Evolutionary conservation across 2,329 filamentous ascomycete species (phyloP).

Genomic region (Ramularia collo-cygni): DNA sequence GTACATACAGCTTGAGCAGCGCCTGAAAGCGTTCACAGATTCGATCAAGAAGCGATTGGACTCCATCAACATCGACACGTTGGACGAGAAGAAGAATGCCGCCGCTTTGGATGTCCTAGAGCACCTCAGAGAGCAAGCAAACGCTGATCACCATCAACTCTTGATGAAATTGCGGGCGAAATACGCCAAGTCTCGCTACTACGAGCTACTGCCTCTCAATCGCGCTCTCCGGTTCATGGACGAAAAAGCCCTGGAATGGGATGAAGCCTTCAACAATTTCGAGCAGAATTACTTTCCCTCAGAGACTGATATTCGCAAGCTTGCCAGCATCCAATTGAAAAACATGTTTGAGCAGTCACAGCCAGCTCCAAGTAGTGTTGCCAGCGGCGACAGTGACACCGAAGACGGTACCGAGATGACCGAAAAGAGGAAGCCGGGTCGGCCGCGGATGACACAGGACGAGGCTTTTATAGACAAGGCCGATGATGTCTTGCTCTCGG

Average conservation of each 20-base stretch:
- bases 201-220: conserved; percentile 93
- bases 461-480: conserved; percentile 49
- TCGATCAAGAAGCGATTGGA: conserved; percentile 79
- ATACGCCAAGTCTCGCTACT: conserved; percentile 91
- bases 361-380: conserved; percentile 37
- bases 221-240: conserved; percentile 81
- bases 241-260: conserved; percentile 90
- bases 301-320: conserved; percentile 88
- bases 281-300: conserved; percentile 88
- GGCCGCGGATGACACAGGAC: conserved; percentile 40
- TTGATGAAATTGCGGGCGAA: conserved; percentile 75
- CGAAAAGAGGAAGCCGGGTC: conserved; percentile 23
- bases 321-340: conserved; percentile 86
- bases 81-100: conserved; percentile 79
- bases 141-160: conserved; percentile 72
- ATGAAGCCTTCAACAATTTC: conserved; percentile 80
- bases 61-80: conserved; percentile 84
- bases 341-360: conserved; percentile 93
- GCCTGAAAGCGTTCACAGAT: conserved; percentile 77
- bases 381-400: conserved; percentile 38
- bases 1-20: conserved; percentile 71
- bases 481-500: conserved; percentile 56
- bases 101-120: conserved; percentile 78
- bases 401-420: conserved; percentile 56
- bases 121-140: conserved; percentile 65